Evolutionary conservation across 2,329 filamentous ascomycete species (phyloP), one percentile per base, ranked within the genome.

Genomic region (Berkeleyomyces rouxiae): DNA sequence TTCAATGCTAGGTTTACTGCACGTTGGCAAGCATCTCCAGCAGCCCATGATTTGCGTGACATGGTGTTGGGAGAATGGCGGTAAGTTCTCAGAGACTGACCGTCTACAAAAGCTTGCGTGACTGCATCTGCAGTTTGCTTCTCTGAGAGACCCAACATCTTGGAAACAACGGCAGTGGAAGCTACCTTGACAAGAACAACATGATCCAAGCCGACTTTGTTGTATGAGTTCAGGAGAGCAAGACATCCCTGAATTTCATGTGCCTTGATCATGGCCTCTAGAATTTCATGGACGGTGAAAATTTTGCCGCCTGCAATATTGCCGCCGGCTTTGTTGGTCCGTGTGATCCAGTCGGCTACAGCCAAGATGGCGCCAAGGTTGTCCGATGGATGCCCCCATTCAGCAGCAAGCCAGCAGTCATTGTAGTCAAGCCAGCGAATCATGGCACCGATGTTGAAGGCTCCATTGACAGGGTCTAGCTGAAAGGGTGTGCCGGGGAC

Each of bases 341-440:
- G 87, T 69, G 91, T 95, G 71, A 96, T 84, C 93, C 93, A 99
- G 79, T 99, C 93, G 65, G 93, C 90, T 61, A 96, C 91, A 57
- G 92, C 90, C 66, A 99, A 83, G 72, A 99, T 99, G 70, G 92
- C 93, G 67, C 93, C 93, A 69, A 99, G 76, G 80, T 99, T 99
- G 79, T 99, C 93, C 3, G 91, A 96, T 66, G 93, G 93, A 76
- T 99, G 93, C 64, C 93, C 93, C 93, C 93, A 99, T 78, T 99
- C 93, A 63, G 93, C 93, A 53, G 92, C 93, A 67, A 97, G 81
- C 93, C 92, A 99, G 83, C 93, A 97, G 82, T 99, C 93, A 75
- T 99, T 99, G 83, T 97, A 99, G 79, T 99, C 93, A 70, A 99
- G 83, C 93, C 93, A 99, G 72, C 93, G 83, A 78, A 99, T 96